phyloP scores from a whole-genome alignment of 2,329 filamentous ascomycete species.

The Sporothrix phasma region DNA sequence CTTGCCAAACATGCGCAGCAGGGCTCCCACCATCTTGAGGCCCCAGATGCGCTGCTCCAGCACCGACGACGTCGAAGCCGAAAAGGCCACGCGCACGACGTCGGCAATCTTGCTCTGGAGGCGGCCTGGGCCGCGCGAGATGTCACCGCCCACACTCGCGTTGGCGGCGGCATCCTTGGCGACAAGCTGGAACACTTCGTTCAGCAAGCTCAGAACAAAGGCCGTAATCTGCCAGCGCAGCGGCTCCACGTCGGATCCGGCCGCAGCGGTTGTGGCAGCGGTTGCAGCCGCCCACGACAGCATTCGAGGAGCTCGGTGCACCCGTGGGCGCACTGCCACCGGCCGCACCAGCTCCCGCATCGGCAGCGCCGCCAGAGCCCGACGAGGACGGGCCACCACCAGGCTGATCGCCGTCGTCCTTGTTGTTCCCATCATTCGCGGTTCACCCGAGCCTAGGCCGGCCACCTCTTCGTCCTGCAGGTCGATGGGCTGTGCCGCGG shows the following conservation, averaged over 20 bases:
- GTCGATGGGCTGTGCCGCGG: conserved; percentile 53
- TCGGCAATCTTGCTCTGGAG: conserved; percentile 80
- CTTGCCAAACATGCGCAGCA: conserved; percentile 92
- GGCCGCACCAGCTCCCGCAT: not conserved
- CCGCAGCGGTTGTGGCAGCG: conserved; percentile 24
- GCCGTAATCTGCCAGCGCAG: conserved; percentile 92
- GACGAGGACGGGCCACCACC: conserved; percentile 19
- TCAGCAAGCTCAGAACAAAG: conserved; percentile 84
- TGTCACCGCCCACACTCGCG: conserved; percentile 40
- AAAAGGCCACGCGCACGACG: conserved; percentile 93
- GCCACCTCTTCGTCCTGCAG: conserved; percentile 93
- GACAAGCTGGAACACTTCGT: conserved; percentile 70
- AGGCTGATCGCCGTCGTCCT: conserved; percentile 25
- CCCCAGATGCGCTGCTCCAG: conserved; percentile 84
- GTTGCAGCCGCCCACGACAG: not conserved
- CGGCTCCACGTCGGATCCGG: conserved; percentile 64
- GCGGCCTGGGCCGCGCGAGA: conserved; percentile 63
- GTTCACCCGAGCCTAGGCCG: conserved; percentile 65
- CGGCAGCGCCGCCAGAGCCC: not conserved
- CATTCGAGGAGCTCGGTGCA: not conserved
- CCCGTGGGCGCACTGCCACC: not conserved
- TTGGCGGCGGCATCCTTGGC: conserved; percentile 69
- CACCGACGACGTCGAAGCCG: conserved; percentile 88
- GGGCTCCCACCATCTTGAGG: conserved; percentile 83
- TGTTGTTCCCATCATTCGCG: conserved; percentile 47